These are phyloP conservation scores for Diaporthe sp. DNA, from an alignment of 2,329 filamentous ascomycete species.

Conservation along the genomic window DNA sequence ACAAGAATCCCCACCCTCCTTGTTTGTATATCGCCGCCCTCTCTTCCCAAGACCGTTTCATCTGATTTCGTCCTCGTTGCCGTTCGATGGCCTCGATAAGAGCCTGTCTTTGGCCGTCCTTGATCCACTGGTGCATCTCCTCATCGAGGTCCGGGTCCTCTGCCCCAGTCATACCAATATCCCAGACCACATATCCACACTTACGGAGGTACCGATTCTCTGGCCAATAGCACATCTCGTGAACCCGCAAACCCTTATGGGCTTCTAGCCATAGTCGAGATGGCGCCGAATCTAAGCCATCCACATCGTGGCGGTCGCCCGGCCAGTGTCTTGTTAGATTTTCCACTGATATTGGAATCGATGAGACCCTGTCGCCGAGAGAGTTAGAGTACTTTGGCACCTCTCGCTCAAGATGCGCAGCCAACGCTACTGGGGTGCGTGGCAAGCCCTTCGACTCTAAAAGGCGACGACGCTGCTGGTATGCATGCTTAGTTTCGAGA, in stretches of 20 bases:
- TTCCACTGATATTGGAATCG: no score
- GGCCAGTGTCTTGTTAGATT: no score
- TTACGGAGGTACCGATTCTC: not conserved
- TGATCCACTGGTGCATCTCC: not conserved
- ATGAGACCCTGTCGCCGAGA: no score
- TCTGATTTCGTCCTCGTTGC: not conserved
- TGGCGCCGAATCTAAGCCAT: not conserved
- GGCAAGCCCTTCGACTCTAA: not conserved
- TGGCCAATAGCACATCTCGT: not conserved
- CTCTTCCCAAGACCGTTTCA: slow-evolving; percentile 2
- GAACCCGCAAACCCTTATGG: not conserved
- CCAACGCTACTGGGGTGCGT: not conserved
- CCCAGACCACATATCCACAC: slow-evolving; percentile 18
- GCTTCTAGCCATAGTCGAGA: not conserved
- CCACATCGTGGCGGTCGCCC: not conserved
- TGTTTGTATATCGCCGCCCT: not conserved
- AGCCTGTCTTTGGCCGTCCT: not conserved
- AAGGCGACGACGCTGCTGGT: not conserved
- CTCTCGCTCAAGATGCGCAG: not conserved
- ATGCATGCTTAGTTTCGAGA: not conserved
- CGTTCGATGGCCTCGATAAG: not conserved
- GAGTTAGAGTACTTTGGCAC: not conserved
- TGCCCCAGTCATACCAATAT: not conserved
- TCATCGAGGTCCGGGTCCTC: not conserved
- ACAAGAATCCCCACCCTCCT: not conserved